Conservation (phyloP, 345 rosid species). For the Rubroshorea leprosula region DNA sequence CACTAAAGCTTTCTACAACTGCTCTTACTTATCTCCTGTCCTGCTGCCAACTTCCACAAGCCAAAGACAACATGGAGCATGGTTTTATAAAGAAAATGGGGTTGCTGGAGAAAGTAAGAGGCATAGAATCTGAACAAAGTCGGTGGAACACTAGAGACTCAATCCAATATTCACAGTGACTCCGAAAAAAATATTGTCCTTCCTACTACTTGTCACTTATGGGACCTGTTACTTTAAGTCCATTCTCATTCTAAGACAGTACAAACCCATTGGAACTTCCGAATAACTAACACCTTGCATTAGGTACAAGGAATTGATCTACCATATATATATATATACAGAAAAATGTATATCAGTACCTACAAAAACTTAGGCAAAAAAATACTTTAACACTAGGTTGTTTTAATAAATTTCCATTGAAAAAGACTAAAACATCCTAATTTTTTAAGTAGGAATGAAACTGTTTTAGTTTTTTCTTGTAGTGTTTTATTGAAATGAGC, state of each 20-base stretch:
- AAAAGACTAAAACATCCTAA: too few species aligned
- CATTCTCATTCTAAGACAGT: slow-evolving; percentile 47
- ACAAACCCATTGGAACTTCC: slow-evolving; percentile 27
- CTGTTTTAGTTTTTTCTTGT: too few species aligned
- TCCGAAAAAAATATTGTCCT: slow-evolving; percentile 46
- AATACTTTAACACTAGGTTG: too few species aligned
- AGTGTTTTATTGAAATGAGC: too few species aligned
- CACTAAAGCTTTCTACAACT: slow-evolving; percentile 19
- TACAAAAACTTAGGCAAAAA: too few species aligned
- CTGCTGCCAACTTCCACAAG: slow-evolving; percentile 24
- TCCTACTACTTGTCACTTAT: too few species aligned
- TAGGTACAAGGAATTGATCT: slow-evolving; percentile 73
- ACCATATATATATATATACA: slow-evolving; percentile 35
- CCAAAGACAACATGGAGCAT: slow-evolving; percentile 17
- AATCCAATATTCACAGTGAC: slow-evolving; percentile 66
- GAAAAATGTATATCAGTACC: too few species aligned
- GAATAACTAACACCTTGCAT: slow-evolving; percentile 33
- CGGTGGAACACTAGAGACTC: slow-evolving; percentile 33
- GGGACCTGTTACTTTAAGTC: slow-evolving; percentile 30
- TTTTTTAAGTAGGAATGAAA: too few species aligned
- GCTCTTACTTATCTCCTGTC: slow-evolving; percentile 25
- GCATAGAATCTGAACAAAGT: slow-evolving; percentile 46
- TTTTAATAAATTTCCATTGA: too few species aligned
- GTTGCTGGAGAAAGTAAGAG: slow-evolving; percentile 10
- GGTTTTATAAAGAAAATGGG: slow-evolving; percentile 39